phyloP scores from a whole-genome alignment of 2,329 filamentous ascomycete genomes.

The Madurella mycetomatis region DNA sequence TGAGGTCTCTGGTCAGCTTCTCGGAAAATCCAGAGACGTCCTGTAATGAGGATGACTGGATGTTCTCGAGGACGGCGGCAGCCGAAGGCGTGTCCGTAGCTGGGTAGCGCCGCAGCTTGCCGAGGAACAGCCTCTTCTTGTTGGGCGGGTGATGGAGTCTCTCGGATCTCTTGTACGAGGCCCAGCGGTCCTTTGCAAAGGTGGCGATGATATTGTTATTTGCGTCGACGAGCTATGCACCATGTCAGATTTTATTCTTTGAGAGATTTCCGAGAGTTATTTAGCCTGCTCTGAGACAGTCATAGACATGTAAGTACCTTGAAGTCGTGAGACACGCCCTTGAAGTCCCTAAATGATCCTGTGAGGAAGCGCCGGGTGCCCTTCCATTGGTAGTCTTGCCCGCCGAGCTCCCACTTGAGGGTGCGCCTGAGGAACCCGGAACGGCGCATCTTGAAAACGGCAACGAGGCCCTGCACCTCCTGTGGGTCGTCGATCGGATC shows the following conservation, averaged over 20 bases:
- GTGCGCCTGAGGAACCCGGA: neutral
- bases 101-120: neutral
- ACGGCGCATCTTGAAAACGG: neutral
- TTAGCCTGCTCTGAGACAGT: no score
- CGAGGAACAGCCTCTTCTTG: neutral
- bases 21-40: neutral
- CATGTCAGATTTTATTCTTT: neutral
- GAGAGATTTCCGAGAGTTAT: neutral
- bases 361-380: neutral
- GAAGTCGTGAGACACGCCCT: neutral
- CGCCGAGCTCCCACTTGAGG: neutral
- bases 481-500: neutral
- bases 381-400: neutral
- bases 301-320: neutral
- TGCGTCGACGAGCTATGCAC: neutral
- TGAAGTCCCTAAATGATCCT: neutral
- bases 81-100: neutral
- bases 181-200: slow-evolving; percentile 1
- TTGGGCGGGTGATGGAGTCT: neutral
- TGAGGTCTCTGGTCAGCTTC: neutral
- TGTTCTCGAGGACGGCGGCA: neutral
- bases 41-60: neutral
- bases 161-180: neutral
- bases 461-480: neutral
- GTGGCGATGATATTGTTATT: neutral